Percentiles rank a stretch among this genome's conserved stretches.
These are phyloP conservation scores for Pezicula rhizophila DNA, from an alignment of 2,329 filamentous ascomycete species.

Conservation along the genomic window DNA sequence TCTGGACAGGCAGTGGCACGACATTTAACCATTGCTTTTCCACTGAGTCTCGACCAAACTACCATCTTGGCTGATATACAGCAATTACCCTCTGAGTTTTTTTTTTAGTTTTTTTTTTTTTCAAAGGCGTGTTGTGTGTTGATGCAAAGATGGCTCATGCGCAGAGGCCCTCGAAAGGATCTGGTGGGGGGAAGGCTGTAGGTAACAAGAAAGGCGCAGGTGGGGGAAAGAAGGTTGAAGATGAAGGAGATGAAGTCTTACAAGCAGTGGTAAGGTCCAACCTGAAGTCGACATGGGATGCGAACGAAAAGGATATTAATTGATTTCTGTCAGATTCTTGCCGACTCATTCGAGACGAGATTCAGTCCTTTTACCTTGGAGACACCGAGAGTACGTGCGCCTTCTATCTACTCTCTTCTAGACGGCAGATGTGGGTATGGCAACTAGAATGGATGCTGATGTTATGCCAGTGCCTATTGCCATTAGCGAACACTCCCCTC, in stretches of 20 bases:
- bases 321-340: slow-evolving; percentile 60
- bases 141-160: slow-evolving; percentile 14
- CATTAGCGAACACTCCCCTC: slow-evolving; percentile 85
- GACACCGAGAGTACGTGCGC: slow-evolving; percentile 68
- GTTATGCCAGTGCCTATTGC: slow-evolving; percentile 71
- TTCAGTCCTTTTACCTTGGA: slow-evolving; percentile 88
- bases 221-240: slow-evolving; percentile 22
- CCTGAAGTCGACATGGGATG: not conserved
- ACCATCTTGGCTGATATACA: too few species aligned
- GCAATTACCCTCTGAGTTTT: not conserved
- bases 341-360: slow-evolving; percentile 89
- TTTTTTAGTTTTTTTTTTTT: too few species aligned
- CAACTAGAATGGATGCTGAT: slow-evolving; percentile 3
- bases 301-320: not conserved
- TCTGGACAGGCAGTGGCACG: not conserved
- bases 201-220: slow-evolving; percentile 22
- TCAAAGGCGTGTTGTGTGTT: not conserved
- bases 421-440: not conserved
- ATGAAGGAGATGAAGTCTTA: slow-evolving; percentile 29
- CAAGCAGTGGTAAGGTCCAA: slow-evolving; percentile 28
- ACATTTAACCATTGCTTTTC: not conserved
- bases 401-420: not conserved
- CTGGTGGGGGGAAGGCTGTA: slow-evolving; percentile 17
- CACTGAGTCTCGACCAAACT: not conserved
- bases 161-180: slow-evolving; percentile 18